These are phyloP conservation scores for Parietaria judaica DNA, from an alignment of 306 rosid species.

Conservation along the genomic window DNA sequence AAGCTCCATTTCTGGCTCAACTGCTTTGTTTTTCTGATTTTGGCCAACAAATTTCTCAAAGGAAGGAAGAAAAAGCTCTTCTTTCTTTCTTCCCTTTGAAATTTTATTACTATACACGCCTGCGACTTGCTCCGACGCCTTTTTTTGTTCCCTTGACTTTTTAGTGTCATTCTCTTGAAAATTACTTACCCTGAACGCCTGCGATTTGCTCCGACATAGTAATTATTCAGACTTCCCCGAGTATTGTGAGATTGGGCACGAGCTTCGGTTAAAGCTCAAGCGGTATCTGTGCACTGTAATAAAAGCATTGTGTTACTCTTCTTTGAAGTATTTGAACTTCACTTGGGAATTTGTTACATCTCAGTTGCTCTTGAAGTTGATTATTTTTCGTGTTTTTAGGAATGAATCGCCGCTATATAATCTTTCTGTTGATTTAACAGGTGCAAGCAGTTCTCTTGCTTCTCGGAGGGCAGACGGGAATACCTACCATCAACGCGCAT, in stretches of 20 bases:
- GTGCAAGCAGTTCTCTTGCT: constrained; percentile 93
- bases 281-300: no score
- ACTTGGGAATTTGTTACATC: not conserved
- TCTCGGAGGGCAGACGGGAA: constrained; percentile 66
- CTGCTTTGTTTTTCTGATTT: no score
- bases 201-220: not conserved
- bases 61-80: no score
- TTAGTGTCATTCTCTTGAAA: not conserved
- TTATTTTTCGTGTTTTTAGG: constrained; percentile 11
- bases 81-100: no score
- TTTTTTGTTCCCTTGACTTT: no score
- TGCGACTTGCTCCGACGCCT: no score
- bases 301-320: no score
- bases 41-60: no score
- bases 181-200: not conserved
- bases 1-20: no score
- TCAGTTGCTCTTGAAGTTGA: constrained; percentile 5
- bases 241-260: not conserved
- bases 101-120: no score
- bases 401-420: not conserved
- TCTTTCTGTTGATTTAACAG: constrained; percentile 31
- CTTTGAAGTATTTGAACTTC: no score
- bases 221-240: not conserved
- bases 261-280: not conserved
- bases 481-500: constrained; percentile 47